Percentiles rank a stretch among this genome's conserved stretches.
Conservation (phyloP, 2,329 filamentous ascomycete species). For the Colletotrichum sp. region DNA sequence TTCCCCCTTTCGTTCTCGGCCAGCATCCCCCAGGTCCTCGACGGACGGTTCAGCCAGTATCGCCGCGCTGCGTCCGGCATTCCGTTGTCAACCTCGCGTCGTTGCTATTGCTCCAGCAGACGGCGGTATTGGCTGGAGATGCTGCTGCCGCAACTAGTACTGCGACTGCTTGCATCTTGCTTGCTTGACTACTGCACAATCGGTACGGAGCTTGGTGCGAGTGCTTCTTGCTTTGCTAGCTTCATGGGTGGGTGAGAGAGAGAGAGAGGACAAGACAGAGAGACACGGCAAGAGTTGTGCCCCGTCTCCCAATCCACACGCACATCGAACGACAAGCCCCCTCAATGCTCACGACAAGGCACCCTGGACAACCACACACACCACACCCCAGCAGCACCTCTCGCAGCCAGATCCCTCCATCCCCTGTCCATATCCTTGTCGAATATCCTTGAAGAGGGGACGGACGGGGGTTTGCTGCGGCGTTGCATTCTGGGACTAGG, state of each 20-base stretch:
- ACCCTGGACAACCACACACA: neutral
- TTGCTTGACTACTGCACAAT: neutral
- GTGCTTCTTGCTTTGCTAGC: neutral
- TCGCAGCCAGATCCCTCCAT: constrained; percentile 16
- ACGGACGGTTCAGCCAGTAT: neutral
- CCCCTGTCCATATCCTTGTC: neutral
- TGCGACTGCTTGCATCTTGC: neutral
- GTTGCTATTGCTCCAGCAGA: neutral
- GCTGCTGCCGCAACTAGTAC: neutral
- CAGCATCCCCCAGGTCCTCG: neutral
- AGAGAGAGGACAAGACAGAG: neutral
- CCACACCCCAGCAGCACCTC: neutral
- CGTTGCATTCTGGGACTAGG: constrained; percentile 17
- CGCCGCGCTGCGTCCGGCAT: neutral
- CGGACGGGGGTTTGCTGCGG: constrained; percentile 11
- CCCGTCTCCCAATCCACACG: neutral
- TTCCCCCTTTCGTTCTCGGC: neutral
- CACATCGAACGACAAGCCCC: constrained; percentile 4
- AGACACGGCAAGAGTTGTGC: neutral
- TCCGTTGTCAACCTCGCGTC: neutral
- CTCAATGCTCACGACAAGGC: constrained; percentile 8
- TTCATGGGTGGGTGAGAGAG: neutral
- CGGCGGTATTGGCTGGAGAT: neutral
- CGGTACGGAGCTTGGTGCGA: neutral
- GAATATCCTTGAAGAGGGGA: constrained; percentile 17